Evolutionary conservation across 1,284 basidiomycete species (phyloP).

Genomic region (Singerocomus inundabilis): DNA sequence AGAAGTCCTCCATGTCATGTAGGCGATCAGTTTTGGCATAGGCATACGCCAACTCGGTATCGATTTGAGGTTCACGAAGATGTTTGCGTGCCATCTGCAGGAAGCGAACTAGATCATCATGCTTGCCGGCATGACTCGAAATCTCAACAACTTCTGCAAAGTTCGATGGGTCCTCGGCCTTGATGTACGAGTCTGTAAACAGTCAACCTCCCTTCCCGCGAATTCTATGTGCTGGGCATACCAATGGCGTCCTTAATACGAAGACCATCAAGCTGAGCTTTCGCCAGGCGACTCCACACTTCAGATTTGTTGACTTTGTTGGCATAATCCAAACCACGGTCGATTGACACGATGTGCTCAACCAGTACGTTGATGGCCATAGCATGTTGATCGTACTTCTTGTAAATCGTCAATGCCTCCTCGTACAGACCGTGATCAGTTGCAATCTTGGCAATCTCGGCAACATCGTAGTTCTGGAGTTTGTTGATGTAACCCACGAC

Average conservation of each 20-base stretch:
- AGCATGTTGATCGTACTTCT: conserved; percentile 91
- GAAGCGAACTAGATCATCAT: conserved; percentile 97
- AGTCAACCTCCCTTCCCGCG: conserved; percentile 8
- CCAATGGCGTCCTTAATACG: conserved; percentile 98
- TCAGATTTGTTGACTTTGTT: conserved; percentile 96
- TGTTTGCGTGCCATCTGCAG: conserved; percentile 99
- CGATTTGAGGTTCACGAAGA: conserved; percentile 95
- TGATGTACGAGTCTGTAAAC: conserved; percentile 91
- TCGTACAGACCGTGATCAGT: conserved; percentile 96
- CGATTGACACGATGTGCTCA: conserved; percentile 97
- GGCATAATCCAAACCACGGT: conserved; percentile 95
- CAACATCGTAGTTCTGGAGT: conserved; percentile 91
- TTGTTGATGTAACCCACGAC: conserved; percentile 99
- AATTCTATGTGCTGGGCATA: conserved; percentile 34
- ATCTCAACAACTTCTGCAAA: conserved; percentile 98
- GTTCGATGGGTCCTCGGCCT: conserved; percentile 95
- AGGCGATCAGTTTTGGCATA: conserved; percentile 97
- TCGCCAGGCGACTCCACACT: conserved; percentile 96
- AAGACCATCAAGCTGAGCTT: conserved; percentile 98
- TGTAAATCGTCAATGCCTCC: conserved; percentile 95
- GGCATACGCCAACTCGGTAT: conserved; percentile 95
- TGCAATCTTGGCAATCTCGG: conserved; percentile 96
- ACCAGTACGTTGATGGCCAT: conserved; percentile 98
- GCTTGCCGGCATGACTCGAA: conserved; percentile 92
- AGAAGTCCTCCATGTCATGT: conserved; percentile 99